These are phyloP conservation scores for Fistulifera solaris DNA, from an alignment of 108 stramenopile species.

Conservation along the genomic window DNA sequence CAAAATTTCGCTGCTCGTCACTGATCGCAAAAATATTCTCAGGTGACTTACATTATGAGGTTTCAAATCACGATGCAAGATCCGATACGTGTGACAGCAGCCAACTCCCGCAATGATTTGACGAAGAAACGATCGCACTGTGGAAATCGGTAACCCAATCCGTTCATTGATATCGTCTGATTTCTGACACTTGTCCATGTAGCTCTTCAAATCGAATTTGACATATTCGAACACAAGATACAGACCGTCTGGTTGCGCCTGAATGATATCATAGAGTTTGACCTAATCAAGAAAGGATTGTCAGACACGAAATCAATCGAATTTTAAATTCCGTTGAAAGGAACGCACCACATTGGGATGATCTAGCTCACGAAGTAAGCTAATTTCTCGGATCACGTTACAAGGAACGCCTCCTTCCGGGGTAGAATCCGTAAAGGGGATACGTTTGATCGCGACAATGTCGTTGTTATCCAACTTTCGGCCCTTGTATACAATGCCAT, in stretches of 20 bases:
- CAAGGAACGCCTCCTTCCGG: constrained; percentile 87
- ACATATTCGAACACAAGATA: constrained; percentile 87
- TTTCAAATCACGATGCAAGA: constrained; percentile 89
- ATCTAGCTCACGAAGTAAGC: constrained; percentile 59
- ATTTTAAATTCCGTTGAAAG: neutral
- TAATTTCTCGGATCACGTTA: constrained; percentile 84
- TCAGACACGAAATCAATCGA: neutral
- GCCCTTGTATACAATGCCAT: constrained; percentile 98
- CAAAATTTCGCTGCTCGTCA: neutral
- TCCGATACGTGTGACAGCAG: constrained; percentile 80
- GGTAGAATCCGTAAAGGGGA: constrained; percentile 75
- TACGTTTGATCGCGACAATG: constrained; percentile 84
- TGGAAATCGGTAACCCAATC: constrained; percentile 50
- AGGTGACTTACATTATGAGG: constrained; percentile 71
- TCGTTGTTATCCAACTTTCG: constrained; percentile 68
- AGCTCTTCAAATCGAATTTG: constrained; percentile 73
- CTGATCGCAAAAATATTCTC: neutral
- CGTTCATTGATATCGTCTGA: constrained; percentile 67
- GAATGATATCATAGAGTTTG: constrained; percentile 66
- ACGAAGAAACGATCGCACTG: constrained; percentile 62
- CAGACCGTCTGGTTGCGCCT: constrained; percentile 68
- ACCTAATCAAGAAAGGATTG: constrained; percentile 6
- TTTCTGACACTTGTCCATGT: constrained; percentile 66
- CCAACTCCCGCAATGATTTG: constrained; percentile 83
- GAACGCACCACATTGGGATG: constrained; percentile 74